Evolutionary conservation across 352 stramenopile genomes (phyloP).

Genomic region (Pythium inflatum): DNA sequence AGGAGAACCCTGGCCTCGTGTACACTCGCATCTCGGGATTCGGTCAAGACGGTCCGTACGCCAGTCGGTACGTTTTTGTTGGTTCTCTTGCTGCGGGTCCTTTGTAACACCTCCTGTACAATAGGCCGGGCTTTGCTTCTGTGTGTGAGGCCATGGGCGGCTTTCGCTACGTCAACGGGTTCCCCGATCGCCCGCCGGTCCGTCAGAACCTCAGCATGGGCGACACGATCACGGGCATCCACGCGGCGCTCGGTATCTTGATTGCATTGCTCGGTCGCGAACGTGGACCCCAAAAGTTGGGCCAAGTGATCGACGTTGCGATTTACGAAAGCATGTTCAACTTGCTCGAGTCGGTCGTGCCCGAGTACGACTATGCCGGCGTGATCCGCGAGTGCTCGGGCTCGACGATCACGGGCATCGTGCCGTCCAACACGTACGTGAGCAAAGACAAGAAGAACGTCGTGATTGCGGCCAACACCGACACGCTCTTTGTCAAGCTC

Average conservation of each 20-base stretch:
- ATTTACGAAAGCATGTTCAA: constrained; percentile 92
- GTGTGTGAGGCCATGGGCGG: constrained; percentile 88
- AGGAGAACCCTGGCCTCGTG: constrained; percentile 78
- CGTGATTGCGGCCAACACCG: constrained; percentile 85
- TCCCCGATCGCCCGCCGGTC: constrained; percentile 72
- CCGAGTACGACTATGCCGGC: constrained; percentile 84
- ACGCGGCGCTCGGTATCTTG: constrained; percentile 79
- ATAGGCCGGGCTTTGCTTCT: constrained; percentile 78
- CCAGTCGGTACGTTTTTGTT: constrained; percentile 41
- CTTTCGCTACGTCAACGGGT: constrained; percentile 89
- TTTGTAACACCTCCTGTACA: too few relatives aligned
- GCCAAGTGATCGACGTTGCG: constrained; percentile 83
- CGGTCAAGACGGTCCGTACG: constrained; percentile 84
- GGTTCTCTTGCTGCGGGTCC: too few relatives aligned
- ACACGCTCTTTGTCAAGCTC: constrained; percentile 80
- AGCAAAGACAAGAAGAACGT: constrained; percentile 84
- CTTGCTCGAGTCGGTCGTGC: constrained; percentile 83
- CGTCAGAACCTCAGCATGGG: constrained; percentile 85
- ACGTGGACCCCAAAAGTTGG: constrained; percentile 39
- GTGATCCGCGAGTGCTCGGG: constrained; percentile 82
- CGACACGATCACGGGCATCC: constrained; percentile 84
- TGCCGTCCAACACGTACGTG: constrained; percentile 87
- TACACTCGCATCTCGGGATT: constrained; percentile 86
- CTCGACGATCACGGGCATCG: constrained; percentile 88
- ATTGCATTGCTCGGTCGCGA: constrained; percentile 82